Base-by-base conservation (phyloP, 1,284 basidiomycete genomes). In the Fomitopsis pinicola region DNA sequence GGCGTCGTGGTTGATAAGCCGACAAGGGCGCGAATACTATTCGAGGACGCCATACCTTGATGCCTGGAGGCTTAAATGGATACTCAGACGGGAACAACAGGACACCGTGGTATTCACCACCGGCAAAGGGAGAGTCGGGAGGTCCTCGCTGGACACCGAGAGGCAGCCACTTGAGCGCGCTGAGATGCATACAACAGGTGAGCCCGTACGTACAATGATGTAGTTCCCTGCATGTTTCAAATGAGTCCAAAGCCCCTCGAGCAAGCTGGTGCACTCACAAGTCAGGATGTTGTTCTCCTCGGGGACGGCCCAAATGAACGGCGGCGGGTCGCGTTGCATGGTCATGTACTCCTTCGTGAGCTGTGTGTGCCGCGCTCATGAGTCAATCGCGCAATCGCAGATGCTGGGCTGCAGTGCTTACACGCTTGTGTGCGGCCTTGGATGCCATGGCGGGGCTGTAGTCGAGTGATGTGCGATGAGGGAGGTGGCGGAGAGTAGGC, bases 261-360 rank as follows among this genome's bases (percentile, higher is more conserved):
- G 30, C 35, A 42, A 26, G 54, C 22, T 42, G 52, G 54, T 61
- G 55, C 38, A 80, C 91, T 74, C 71, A 93, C 91, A 94, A 59
- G 81, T 91, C 52, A 97, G 77, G 66, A 97, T 95, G 75, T 98
- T 96, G 86, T 95, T 96, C 83, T 97, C 95, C 69, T 97, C 94
- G 33, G 95, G 95, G 48, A 85, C 84, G 46, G 95, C 95, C 88
- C 92, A 96, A 53, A 97, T 89, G 75, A 95, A 97, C 62, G 95
- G 95, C 2, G 95, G 95, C 30, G 95, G 93, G 64, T 94, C 91
- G 73, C 81, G 92, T 78, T 96, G 94, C 95, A 98, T 97, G 57
- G 85, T 79, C 71, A 94, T 85, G 76, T 91, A 96, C 82, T 98
- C 95, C 78, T 97, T 95, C 50, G 82, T 80, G 66, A 95, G 86